Evolutionary conservation across 2,329 filamentous ascomycete genomes (phyloP).

Genomic region (Coccinonectria pachysandricola): DNA sequence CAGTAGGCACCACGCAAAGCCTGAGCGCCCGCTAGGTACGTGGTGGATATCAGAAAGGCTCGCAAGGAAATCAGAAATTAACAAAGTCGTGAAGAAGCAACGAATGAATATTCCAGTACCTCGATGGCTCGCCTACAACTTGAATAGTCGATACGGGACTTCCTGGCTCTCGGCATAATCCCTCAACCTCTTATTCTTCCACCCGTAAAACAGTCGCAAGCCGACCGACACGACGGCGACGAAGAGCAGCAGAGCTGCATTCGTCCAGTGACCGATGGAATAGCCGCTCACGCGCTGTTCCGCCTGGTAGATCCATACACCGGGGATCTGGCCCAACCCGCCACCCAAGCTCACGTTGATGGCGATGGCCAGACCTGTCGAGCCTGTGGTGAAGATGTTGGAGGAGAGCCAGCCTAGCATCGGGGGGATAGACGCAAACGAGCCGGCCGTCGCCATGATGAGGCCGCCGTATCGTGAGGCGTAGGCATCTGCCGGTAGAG

Average conservation of each 20-base stretch:
- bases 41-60: too few species aligned
- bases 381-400: constrained; percentile 55
- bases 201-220: constrained; percentile 46
- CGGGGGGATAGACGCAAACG: constrained; percentile 60
- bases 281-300: constrained; percentile 51
- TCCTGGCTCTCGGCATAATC: constrained; percentile 21
- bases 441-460: constrained; percentile 55
- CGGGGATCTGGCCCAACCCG: constrained; percentile 59
- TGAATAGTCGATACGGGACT: constrained; percentile 30
- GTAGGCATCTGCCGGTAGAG: constrained; percentile 51
- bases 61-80: too few species aligned
- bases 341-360: constrained; percentile 58
- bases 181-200: constrained; percentile 30
- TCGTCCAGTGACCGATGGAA: constrained; percentile 60
- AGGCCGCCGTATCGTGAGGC: constrained; percentile 56
- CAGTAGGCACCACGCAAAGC: too few species aligned
- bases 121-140: constrained; percentile 19
- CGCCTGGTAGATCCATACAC: constrained; percentile 64
- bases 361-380: constrained; percentile 58
- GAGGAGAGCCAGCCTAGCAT: constrained; percentile 61
- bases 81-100: too few species aligned
- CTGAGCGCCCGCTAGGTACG: too few species aligned
- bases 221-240: constrained; percentile 44
- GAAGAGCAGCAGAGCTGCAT: constrained; percentile 49
- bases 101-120: too few species aligned